Conservation (phyloP, 352 stramenopile genomes). For the Globisporangium splendens region DNA sequence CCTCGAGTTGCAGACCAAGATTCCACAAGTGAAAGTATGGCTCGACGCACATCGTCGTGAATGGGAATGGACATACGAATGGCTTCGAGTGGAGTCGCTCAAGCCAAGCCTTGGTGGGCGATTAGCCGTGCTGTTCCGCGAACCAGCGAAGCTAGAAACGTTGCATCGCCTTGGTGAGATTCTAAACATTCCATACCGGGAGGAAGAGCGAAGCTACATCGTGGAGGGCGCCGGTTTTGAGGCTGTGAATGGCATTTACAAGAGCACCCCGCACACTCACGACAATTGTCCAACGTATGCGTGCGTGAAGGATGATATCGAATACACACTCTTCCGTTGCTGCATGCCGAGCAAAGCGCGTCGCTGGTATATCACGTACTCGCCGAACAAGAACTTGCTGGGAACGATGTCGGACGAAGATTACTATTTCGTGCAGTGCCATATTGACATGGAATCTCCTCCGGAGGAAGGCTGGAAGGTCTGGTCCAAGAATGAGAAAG, state of each 20-base stretch:
- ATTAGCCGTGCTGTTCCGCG: conserved; percentile 53
- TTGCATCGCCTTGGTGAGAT: conserved; percentile 62
- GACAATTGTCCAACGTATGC: conserved; percentile 77
- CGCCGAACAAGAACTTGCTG: conserved; percentile 82
- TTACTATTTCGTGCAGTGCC: conserved; percentile 83
- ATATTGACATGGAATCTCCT: conserved; percentile 76
- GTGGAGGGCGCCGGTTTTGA: conserved; percentile 88
- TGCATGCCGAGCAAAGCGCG: conserved; percentile 97
- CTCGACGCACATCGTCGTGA: conserved; percentile 43
- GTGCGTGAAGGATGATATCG: conserved; percentile 50
- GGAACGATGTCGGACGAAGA: conserved; percentile 86
- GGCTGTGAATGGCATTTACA: conserved; percentile 93
- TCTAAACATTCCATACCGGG: conserved; percentile 54
- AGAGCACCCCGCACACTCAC: conserved; percentile 72
- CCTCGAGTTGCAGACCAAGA: conserved; percentile 65
- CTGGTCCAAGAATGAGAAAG: conserved; percentile 87
- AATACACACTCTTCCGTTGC: conserved; percentile 96
- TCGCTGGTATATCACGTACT: conserved; percentile 98
- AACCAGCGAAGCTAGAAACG: conserved; percentile 73
- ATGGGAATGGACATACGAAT: conserved; percentile 88
- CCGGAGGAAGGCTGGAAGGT: conserved; percentile 82
- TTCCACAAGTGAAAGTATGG: conserved; percentile 53
- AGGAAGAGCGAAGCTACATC: conserved; percentile 83
- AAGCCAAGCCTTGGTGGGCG: conserved; percentile 74
- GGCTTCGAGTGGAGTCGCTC: conserved; percentile 82